Conservation (phyloP, 2,329 filamentous ascomycete genomes). For the Coniochaeta hoffmannii region DNA sequence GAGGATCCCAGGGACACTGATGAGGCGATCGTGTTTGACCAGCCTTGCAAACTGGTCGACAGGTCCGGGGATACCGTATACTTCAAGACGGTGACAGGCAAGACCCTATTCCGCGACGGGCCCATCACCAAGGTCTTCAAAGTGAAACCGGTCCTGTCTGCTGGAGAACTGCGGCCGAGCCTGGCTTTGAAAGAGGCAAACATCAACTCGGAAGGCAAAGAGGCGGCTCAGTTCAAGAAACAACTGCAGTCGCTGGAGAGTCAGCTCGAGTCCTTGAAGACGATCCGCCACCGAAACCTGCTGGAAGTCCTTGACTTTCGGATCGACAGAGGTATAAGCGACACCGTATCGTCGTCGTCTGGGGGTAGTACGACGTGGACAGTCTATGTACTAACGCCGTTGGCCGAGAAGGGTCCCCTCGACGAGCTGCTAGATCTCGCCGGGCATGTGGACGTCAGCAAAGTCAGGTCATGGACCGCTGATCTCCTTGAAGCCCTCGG, state of each 20-base stretch:
- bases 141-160: constrained; percentile 59
- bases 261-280: constrained; percentile 68
- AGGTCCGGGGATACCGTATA: constrained; percentile 53
- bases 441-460: constrained; percentile 64
- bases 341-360: constrained; percentile 13
- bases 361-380: constrained; percentile 46
- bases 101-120: constrained; percentile 57
- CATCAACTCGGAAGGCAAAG: constrained; percentile 49
- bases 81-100: constrained; percentile 66
- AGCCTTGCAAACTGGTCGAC: constrained; percentile 56
- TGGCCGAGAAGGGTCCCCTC: constrained; percentile 76
- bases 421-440: constrained; percentile 75
- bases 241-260: constrained; percentile 70
- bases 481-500: constrained; percentile 84
- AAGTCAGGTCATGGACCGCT: constrained; percentile 82
- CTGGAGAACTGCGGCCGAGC: constrained; percentile 49
- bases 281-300: constrained; percentile 67
- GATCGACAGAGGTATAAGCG: constrained; percentile 47
- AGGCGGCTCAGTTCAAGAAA: constrained; percentile 61
- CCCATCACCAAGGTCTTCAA: constrained; percentile 62
- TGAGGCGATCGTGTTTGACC: constrained; percentile 54
- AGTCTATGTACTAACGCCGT: constrained; percentile 66
- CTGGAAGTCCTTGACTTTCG: constrained; percentile 78
- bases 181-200: constrained; percentile 67
- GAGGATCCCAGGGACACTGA: constrained; percentile 24